These are phyloP conservation scores for Bothriochloa decipiens DNA, from an alignment of 176 grass and related monocot genomes.

Conservation along the genomic window DNA sequence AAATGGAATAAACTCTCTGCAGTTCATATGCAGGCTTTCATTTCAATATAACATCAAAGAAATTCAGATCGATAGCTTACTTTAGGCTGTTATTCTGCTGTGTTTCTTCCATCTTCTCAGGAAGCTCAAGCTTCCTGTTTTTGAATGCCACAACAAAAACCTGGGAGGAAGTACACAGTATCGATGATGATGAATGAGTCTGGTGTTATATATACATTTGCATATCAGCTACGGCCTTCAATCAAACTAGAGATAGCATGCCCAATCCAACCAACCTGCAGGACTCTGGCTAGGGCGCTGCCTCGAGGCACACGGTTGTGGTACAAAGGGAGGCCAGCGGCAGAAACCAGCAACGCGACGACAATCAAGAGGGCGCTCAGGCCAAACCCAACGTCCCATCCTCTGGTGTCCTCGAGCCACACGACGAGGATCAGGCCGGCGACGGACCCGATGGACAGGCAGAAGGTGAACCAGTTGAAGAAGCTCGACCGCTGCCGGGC, in stretches of 20 bases:
- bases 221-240: too few species aligned
- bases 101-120: constrained; percentile 38
- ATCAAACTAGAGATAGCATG: neutral
- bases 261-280: constrained; percentile 36
- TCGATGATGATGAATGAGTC: too few species aligned
- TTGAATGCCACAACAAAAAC: constrained; percentile 66
- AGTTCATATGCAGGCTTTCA: too few species aligned
- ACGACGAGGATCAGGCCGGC: constrained; percentile 55
- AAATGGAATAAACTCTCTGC: too few species aligned
- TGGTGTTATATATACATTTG: too few species aligned
- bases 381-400: constrained; percentile 59
- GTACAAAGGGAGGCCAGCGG: constrained; percentile 47
- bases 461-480: constrained; percentile 61
- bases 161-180: constrained; percentile 8
- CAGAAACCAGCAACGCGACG: constrained; percentile 40
- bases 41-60: too few species aligned
- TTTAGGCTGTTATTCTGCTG: constrained; percentile 5
- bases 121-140: constrained; percentile 47
- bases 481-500: constrained; percentile 48
- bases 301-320: constrained; percentile 49
- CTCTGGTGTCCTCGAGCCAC: constrained; percentile 57
- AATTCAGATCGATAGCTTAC: constrained; percentile 19
- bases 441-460: constrained; percentile 50
- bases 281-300: constrained; percentile 50
- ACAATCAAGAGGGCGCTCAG: constrained; percentile 39